phyloP scores from a whole-genome alignment of 805 yeast species.

The Candida peoriensis region DNA sequence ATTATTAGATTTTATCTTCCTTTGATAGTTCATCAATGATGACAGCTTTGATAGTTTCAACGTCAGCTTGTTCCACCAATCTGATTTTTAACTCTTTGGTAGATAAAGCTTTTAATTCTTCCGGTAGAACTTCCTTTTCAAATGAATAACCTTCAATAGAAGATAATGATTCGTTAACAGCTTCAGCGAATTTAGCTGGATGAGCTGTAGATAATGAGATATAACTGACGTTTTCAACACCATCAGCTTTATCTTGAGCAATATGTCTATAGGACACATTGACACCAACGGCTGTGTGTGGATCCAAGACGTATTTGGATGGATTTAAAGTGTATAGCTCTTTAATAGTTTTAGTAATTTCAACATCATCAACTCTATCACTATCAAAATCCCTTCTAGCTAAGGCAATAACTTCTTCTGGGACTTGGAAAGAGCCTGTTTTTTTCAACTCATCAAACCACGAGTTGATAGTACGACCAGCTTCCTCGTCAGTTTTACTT shows the following conservation, averaged over 20 bases:
- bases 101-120: constrained; percentile 70
- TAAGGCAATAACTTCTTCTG: constrained; percentile 53
- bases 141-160: constrained; percentile 72
- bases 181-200: constrained; percentile 97
- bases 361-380: constrained; percentile 71
- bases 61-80: constrained; percentile 64
- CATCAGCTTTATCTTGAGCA: constrained; percentile 37
- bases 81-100: constrained; percentile 69
- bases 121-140: constrained; percentile 85
- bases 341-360: constrained; percentile 77
- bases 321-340: constrained; percentile 54
- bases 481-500: constrained; percentile 51
- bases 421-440: constrained; percentile 72
- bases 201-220: constrained; percentile 95
- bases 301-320: constrained; percentile 79
- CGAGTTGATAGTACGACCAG: constrained; percentile 64
- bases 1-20: constrained; percentile 23
- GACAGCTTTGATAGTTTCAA: constrained; percentile 67
- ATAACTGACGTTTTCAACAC: constrained; percentile 36
- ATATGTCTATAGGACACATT: constrained; percentile 66
- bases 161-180: constrained; percentile 76
- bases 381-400: constrained; percentile 72
- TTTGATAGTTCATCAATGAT: constrained; percentile 67
- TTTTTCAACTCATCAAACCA: constrained; percentile 81
- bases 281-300: constrained; percentile 95